These are phyloP conservation scores for Sanghuangporus sanghuang DNA, from an alignment of 1,284 basidiomycete species.

Conservation along the genomic window DNA sequence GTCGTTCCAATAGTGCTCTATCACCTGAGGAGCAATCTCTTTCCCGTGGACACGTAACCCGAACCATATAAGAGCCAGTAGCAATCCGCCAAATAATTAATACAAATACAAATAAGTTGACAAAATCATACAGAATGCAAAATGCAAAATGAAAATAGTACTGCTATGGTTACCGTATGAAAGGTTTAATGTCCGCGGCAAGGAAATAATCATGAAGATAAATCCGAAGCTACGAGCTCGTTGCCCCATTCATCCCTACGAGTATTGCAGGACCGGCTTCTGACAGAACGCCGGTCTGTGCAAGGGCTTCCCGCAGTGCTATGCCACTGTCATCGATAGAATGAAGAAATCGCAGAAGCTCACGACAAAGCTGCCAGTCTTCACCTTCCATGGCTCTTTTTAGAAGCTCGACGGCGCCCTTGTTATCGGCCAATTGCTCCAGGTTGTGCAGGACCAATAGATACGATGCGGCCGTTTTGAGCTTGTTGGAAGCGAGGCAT, in stretches of 20 bases:
- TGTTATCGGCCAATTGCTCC: constrained; percentile 77
- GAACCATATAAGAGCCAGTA: too few relatives aligned
- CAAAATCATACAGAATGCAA: too few relatives aligned
- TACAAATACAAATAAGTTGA: too few relatives aligned
- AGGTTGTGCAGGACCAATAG: constrained; percentile 91
- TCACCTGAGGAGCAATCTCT: too few relatives aligned
- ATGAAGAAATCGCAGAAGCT: constrained; percentile 87
- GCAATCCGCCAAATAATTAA: too few relatives aligned
- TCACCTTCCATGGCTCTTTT: constrained; percentile 67
- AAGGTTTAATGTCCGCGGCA: not conserved
- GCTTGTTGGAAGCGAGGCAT: constrained; percentile 69
- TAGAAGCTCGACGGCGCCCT: constrained; percentile 76
- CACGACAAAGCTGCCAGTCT: constrained; percentile 81
- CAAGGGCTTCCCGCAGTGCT: constrained; percentile 60
- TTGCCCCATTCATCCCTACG: not conserved
- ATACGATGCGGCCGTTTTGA: constrained; percentile 92
- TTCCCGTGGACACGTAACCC: too few relatives aligned
- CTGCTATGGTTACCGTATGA: too few relatives aligned
- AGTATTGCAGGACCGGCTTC: not conserved
- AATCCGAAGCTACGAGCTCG: not conserved
- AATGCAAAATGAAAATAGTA: too few relatives aligned
- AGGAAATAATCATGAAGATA: not conserved
- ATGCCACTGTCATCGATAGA: constrained; percentile 84
- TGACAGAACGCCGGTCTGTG: constrained; percentile 28
- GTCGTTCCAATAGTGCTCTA: too few relatives aligned